Conservation (phyloP, 73 alveolate species). For the Symbiodinium natans region DNA sequence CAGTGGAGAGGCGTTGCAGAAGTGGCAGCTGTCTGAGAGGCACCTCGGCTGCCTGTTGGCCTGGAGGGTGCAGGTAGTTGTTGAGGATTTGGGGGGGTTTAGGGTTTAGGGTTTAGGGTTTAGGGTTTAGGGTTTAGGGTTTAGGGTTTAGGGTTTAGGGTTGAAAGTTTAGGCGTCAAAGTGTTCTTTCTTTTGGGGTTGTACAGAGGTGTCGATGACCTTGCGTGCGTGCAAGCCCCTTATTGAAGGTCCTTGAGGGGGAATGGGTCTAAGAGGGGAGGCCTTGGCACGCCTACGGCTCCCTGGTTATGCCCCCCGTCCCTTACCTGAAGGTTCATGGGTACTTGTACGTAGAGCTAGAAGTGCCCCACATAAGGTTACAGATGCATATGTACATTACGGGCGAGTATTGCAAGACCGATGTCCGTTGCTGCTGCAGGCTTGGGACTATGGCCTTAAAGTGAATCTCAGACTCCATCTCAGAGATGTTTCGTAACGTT, state of each 20-base stretch:
- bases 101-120: neutral
- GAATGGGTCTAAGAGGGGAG: no score
- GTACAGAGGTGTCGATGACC: neutral
- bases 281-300: no score
- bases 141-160: neutral
- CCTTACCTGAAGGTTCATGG: no score
- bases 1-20: neutral
- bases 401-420: neutral
- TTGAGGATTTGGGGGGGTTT: neutral
- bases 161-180: neutral
- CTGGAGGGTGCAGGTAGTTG: neutral
- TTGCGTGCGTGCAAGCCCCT: no score
- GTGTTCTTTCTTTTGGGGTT: neutral
- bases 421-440: neutral
- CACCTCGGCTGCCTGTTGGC: neutral
- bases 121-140: neutral
- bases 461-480: neutral
- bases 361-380: neutral
- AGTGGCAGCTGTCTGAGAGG: neutral
- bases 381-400: no score
- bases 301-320: no score
- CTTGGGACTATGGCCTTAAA: neutral
- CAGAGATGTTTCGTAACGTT: neutral
- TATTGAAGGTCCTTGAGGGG: no score
- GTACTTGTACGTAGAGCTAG: no score